Percentiles rank a stretch among this genome's conserved stretches.
These are phyloP conservation scores for Globisporangium alternatum DNA, from an alignment of 352 stramenopile genomes.

Conservation along the genomic window DNA sequence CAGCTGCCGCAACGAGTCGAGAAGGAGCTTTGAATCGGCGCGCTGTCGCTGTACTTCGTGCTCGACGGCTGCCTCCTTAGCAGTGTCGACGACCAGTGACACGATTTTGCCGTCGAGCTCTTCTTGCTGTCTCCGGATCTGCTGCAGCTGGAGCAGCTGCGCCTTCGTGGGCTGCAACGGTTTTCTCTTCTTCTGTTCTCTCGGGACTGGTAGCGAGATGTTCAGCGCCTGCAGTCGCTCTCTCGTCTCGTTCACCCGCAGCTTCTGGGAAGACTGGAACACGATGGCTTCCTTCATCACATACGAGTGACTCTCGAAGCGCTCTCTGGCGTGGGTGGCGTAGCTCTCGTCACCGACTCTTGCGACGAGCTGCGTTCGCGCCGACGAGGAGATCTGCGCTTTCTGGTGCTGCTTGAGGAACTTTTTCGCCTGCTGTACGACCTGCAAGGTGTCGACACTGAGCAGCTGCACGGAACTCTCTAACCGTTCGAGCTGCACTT, in stretches of 20 bases:
- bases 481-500: not conserved
- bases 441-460: conserved; percentile 6
- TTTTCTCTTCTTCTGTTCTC: not conserved
- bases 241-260: conserved; percentile 9
- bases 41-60: not conserved
- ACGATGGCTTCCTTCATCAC: conserved; percentile 14
- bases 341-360: conserved; percentile 3
- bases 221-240: conserved; percentile 14
- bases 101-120: conserved; percentile 11
- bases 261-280: conserved; percentile 8
- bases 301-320: conserved; percentile 10
- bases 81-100: conserved; percentile 6
- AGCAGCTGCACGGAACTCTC: conserved; percentile 10
- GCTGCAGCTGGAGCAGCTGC: conserved; percentile 13
- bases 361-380: conserved; percentile 12
- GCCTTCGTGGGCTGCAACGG: not conserved
- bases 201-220: conserved; percentile 9
- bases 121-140: conserved; percentile 12
- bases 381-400: conserved; percentile 6
- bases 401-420: conserved; percentile 18
- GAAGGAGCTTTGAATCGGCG: not conserved
- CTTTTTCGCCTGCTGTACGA: conserved; percentile 8
- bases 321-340: conserved; percentile 5
- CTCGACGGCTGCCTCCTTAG: conserved; percentile 4
- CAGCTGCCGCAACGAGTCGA: conserved; percentile 9